Conservation (phyloP, 768 basidiomycete species). For the Termitomyces heimii region DNA sequence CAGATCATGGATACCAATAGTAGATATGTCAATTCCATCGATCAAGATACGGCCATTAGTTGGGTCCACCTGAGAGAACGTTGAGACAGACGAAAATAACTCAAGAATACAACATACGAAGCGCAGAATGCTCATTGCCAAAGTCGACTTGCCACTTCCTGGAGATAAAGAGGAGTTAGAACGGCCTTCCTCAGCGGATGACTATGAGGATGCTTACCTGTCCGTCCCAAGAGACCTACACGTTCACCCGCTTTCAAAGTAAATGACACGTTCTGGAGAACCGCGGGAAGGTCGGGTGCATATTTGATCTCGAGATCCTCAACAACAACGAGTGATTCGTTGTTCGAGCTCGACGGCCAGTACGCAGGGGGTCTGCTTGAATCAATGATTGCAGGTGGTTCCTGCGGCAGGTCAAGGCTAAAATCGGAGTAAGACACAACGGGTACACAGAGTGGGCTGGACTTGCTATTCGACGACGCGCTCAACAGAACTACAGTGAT, state of each 20-base stretch:
- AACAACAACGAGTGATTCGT: constrained; percentile 54
- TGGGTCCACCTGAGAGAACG: constrained; percentile 57
- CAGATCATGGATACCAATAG: constrained; percentile 79
- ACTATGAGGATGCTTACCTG: constrained; percentile 30
- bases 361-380: constrained; percentile 79
- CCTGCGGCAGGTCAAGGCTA: constrained; percentile 75
- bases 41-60: constrained; percentile 68
- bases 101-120: constrained; percentile 46
- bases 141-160: constrained; percentile 78
- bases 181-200: not conserved
- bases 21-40: constrained; percentile 85
- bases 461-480: constrained; percentile 80
- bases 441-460: not conserved
- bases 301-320: constrained; percentile 80
- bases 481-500: constrained; percentile 68
- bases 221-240: constrained; percentile 76
- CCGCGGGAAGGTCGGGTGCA: constrained; percentile 77
- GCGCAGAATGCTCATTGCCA: constrained; percentile 81
- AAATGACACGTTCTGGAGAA: constrained; percentile 74
- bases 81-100: not conserved
- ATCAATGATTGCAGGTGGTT: constrained; percentile 74
- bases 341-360: constrained; percentile 77
- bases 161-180: constrained; percentile 1
- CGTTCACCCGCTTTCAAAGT: constrained; percentile 64
- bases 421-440: not conserved